Evolutionary conservation across 208 protist species (phyloP).

Genomic region (Phytomonas serpens): DNA sequence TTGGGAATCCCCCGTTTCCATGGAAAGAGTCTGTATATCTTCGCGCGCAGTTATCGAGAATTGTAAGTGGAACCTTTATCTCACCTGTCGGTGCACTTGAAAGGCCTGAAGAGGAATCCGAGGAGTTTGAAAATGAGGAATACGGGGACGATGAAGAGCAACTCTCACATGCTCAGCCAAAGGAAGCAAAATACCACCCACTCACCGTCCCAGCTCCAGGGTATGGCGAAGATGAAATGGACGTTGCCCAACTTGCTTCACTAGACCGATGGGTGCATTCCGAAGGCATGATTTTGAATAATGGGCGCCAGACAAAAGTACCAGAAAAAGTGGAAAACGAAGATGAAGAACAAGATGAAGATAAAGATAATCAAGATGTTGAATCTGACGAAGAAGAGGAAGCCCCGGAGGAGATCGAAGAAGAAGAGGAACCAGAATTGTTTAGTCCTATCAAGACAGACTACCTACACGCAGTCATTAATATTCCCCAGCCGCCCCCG

Average conservation of each 20-base stretch:
- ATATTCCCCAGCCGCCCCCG: slow-evolving; percentile 80
- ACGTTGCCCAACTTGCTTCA: slow-evolving; percentile 56
- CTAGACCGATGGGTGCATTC: slow-evolving; percentile 88
- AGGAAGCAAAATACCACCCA: slow-evolving; percentile 81
- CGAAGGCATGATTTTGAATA: slow-evolving; percentile 70
- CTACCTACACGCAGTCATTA: slow-evolving; percentile 72
- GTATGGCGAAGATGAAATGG: slow-evolving; percentile 66
- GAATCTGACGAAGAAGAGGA: slow-evolving; percentile 54
- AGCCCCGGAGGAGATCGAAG: slow-evolving; percentile 42
- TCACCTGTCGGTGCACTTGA: slow-evolving; percentile 81
- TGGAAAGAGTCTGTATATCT: slow-evolving; percentile 89
- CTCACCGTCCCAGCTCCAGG: slow-evolving; percentile 47
- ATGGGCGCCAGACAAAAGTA: slow-evolving; percentile 87
- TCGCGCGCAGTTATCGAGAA: slow-evolving; percentile 92
- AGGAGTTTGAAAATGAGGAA: slow-evolving; percentile 83
- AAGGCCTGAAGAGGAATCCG: slow-evolving; percentile 68
- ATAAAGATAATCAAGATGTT: slow-evolving; percentile 44
- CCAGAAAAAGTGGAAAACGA: slow-evolving; percentile 75
- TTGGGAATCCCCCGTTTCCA: slow-evolving; percentile 85
- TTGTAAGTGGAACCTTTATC: slow-evolving; percentile 84
- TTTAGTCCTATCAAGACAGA: slow-evolving; percentile 74
- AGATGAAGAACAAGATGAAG: slow-evolving; percentile 62
- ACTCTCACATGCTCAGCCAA: slow-evolving; percentile 25
- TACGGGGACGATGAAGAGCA: slow-evolving; percentile 57
- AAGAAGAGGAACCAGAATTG: slow-evolving; percentile 64